These are phyloP conservation scores for Tuctoria greenei DNA, from an alignment of 176 grass and related monocot genomes.

Conservation along the genomic window DNA sequence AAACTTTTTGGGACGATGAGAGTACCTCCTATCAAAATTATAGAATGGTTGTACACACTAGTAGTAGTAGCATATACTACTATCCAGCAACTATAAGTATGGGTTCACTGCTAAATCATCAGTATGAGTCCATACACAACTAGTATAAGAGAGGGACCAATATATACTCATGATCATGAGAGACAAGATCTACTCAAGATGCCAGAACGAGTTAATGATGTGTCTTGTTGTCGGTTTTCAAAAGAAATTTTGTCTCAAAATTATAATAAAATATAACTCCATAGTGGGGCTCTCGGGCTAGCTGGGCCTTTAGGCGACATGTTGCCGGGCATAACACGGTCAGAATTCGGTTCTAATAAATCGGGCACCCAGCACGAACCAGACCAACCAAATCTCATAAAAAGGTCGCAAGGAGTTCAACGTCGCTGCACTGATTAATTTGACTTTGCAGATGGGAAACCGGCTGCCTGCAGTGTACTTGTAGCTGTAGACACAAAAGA, in stretches of 20 bases:
- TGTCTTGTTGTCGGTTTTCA: slow-evolving; percentile 26
- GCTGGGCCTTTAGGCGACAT: slow-evolving; percentile 47
- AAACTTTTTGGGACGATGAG: no score
- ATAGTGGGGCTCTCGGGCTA: slow-evolving; percentile 34
- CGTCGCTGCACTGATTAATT: slow-evolving; percentile 23
- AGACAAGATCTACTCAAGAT: slow-evolving; percentile 36
- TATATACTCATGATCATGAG: background rate
- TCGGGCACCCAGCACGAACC: slow-evolving; percentile 29
- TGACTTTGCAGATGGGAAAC: slow-evolving; percentile 37
- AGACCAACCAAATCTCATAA: slow-evolving; percentile 36
- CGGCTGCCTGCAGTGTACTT: background rate
- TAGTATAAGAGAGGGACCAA: slow-evolving; percentile 13
- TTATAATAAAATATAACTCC: background rate
- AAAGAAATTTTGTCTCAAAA: background rate
- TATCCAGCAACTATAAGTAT: background rate
- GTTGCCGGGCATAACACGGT: slow-evolving; percentile 42
- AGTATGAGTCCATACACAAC: slow-evolving; percentile 2
- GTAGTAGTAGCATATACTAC: background rate
- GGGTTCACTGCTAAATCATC: background rate
- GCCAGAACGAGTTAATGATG: slow-evolving; percentile 19
- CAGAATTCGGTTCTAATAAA: slow-evolving; percentile 39
- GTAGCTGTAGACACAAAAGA: slow-evolving; percentile 27
- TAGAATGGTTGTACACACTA: background rate
- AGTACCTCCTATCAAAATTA: background rate
- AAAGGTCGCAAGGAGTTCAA: background rate